Conservation (phyloP, 805 yeast genomes). For the Lipomyces yamadae region DNA sequence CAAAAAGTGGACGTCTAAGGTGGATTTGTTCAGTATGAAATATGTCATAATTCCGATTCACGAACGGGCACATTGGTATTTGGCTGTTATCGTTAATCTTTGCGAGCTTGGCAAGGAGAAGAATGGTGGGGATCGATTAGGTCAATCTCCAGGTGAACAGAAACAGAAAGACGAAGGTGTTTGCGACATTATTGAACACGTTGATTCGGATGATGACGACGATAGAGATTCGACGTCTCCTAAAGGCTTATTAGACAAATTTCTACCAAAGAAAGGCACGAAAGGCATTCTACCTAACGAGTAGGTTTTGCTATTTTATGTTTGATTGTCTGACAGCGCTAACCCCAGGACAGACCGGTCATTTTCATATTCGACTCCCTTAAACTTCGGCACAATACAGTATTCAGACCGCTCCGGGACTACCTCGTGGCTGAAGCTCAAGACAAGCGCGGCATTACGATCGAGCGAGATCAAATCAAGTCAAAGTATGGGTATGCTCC, state of each 20-base stretch:
- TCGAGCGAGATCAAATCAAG: conserved; percentile 56
- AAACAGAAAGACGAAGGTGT: conserved; percentile 26
- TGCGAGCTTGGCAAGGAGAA: conserved; percentile 30
- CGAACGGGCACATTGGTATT: conserved; percentile 83
- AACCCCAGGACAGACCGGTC: conserved; percentile 41
- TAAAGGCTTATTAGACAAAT: neutral
- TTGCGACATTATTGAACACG: conserved; percentile 21
- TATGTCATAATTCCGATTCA: conserved; percentile 80
- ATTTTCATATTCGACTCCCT: conserved; percentile 79
- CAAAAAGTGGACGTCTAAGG: conserved; percentile 75
- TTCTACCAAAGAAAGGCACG: conserved; percentile 9
- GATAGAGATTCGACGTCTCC: conserved; percentile 17
- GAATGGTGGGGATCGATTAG: neutral
- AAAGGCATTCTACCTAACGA: neutral
- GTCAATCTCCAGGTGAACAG: neutral
- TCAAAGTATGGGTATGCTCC: conserved; percentile 66
- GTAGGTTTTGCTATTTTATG: neutral
- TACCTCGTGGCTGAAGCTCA: conserved; percentile 71
- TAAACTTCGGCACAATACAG: conserved; percentile 55
- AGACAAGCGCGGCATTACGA: conserved; percentile 59
- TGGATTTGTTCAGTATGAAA: conserved; percentile 63
- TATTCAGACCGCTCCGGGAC: conserved; percentile 57
- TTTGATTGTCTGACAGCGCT: neutral
- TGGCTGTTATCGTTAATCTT: conserved; percentile 68
- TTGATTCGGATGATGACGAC: conserved; percentile 31